These are phyloP conservation scores for Glutinoglossum americanum DNA, from an alignment of 495 filamentous ascomycete genomes.

Conservation along the genomic window DNA sequence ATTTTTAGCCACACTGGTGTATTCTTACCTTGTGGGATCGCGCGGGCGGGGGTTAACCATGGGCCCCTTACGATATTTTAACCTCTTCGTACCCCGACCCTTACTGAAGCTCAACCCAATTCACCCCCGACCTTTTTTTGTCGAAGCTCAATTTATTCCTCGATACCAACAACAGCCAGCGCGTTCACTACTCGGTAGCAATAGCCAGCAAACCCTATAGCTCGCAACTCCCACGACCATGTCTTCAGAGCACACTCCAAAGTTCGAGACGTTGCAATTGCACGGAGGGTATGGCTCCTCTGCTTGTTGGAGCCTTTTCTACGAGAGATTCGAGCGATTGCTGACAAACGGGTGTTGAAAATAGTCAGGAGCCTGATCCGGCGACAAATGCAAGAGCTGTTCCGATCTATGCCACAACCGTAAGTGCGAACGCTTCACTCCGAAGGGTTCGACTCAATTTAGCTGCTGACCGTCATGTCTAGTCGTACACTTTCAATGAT, in stretches of 20 bases:
- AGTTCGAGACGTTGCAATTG: constrained; percentile 88
- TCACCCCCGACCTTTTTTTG: too few species aligned
- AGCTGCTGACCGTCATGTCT: constrained; percentile 4
- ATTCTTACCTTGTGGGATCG: not conserved
- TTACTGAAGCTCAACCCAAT: too few species aligned
- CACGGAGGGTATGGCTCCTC: constrained; percentile 57
- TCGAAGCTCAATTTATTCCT: too few species aligned
- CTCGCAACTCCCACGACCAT: not conserved
- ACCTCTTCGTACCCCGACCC: not conserved
- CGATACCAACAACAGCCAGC: too few species aligned
- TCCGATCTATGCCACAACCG: constrained; percentile 87
- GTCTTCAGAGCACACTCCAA: constrained; percentile 11
- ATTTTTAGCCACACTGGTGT: not conserved
- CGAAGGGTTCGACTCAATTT: not conserved
- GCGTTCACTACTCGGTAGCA: too few species aligned
- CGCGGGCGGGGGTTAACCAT: not conserved
- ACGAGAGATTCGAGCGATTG: not conserved
- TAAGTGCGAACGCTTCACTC: constrained; percentile 19
- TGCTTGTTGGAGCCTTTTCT: too few species aligned
- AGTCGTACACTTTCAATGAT: constrained; percentile 92
- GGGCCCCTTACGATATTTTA: not conserved
- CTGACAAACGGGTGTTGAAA: constrained; percentile 6
- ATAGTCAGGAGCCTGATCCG: constrained; percentile 64
- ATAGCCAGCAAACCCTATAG: not conserved
- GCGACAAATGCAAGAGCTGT: constrained; percentile 78